Evolutionary conservation across 2,329 filamentous ascomycete genomes (phyloP).

Genomic region (Pseudocercospora crystallina): DNA sequence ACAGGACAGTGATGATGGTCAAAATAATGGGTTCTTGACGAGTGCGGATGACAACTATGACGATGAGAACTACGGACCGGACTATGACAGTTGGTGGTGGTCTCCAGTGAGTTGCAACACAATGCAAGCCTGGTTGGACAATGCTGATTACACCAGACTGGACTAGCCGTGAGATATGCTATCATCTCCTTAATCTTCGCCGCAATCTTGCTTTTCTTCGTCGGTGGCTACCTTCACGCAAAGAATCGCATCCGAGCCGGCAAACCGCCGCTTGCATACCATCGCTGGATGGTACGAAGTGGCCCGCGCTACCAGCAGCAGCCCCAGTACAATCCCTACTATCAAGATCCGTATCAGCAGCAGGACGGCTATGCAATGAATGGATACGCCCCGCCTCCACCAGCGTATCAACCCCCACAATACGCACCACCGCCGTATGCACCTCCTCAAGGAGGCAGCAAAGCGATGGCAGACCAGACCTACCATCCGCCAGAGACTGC

Average conservation of each 20-base stretch:
- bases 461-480: conserved; percentile 37
- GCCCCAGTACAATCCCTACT: conserved; percentile 17
- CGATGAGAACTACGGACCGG: conserved; percentile 10
- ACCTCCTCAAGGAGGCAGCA: conserved; percentile 36
- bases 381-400: conserved; percentile 34
- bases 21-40: too few relatives aligned
- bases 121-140: not conserved
- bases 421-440: conserved; percentile 37
- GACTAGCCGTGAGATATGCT: conserved; percentile 67
- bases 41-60: conserved; percentile 6
- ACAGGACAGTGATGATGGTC: too few relatives aligned
- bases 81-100: conserved; percentile 28
- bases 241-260: conserved; percentile 65
- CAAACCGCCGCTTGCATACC: conserved; percentile 65
- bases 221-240: conserved; percentile 70
- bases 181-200: conserved; percentile 64
- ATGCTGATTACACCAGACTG: conserved; percentile 21
- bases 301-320: conserved; percentile 16
- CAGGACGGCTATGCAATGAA: conserved; percentile 26
- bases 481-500: conserved; percentile 17
- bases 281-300: conserved; percentile 50
- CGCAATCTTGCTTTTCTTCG: conserved; percentile 60
- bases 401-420: conserved; percentile 35
- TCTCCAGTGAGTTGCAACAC: conserved; percentile 15
- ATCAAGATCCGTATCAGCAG: conserved; percentile 19